Evolutionary conservation across 768 basidiomycete genomes (phyloP).

Genomic region (Crepidotus variabilis): DNA sequence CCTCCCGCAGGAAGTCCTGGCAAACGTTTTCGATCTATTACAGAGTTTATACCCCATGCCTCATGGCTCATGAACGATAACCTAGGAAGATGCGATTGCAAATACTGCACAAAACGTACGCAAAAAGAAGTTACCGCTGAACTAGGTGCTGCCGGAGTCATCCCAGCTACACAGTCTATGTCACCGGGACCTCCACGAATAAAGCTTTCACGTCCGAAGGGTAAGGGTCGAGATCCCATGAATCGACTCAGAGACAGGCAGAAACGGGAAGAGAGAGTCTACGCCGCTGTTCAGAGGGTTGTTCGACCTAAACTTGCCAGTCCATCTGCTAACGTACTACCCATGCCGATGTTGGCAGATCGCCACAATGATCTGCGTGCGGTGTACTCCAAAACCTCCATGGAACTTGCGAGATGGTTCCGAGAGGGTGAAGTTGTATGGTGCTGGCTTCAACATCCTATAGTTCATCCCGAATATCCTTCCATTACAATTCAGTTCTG

Average conservation of each 20-base stretch:
- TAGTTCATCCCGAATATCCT: constrained; percentile 33
- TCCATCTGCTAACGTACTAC: constrained; percentile 29
- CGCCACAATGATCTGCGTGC: constrained; percentile 64
- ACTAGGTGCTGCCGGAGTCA: constrained; percentile 37
- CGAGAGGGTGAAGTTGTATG: constrained; percentile 71
- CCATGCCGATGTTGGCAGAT: constrained; percentile 53
- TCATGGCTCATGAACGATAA: constrained; percentile 68
- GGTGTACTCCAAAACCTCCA: constrained; percentile 38
- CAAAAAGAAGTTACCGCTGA: constrained; percentile 68
- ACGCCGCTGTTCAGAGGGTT: constrained; percentile 38
- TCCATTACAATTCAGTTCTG: constrained; percentile 59
- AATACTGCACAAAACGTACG: constrained; percentile 69
- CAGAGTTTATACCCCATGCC: constrained; percentile 83
- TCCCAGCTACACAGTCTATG: constrained; percentile 22
- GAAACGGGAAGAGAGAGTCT: constrained; percentile 27
- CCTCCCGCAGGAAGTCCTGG: constrained; percentile 38
- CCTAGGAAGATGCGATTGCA: constrained; percentile 60
- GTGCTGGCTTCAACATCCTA: constrained; percentile 54
- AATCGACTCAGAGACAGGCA: constrained; percentile 8
- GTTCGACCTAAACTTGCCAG: constrained; percentile 22
- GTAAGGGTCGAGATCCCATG: constrained; percentile 17
- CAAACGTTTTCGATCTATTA: constrained; percentile 69
- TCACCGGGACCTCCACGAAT: constrained; percentile 16
- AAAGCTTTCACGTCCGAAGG: constrained; percentile 20
- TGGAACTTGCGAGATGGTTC: constrained; percentile 54